Percentiles rank a stretch among this genome's conserved stretches.
phyloP scores from a whole-genome alignment of 129 eudicot species.

The Smallanthus sonchifolius region DNA sequence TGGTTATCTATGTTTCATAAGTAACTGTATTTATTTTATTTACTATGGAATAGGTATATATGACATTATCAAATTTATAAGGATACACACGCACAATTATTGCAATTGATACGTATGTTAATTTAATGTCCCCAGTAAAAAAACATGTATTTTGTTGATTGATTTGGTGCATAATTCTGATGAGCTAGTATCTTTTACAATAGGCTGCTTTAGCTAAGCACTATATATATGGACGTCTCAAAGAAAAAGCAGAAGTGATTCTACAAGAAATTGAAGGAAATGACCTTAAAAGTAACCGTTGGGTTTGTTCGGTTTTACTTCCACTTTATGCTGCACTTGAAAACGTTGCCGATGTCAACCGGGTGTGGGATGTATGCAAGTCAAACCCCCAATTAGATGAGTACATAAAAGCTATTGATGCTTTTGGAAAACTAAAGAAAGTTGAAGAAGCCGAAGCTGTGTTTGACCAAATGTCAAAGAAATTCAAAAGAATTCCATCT shows the following conservation, averaged over 20 bases:
- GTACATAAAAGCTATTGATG: slow-evolving; percentile 50
- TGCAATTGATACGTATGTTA: too few species aligned
- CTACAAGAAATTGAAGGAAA: slow-evolving; percentile 69
- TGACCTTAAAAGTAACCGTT: slow-evolving; percentile 34
- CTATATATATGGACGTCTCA: slow-evolving; percentile 44
- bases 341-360: slow-evolving; percentile 50
- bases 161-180: not conserved
- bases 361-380: slow-evolving; percentile 66
- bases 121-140: not conserved
- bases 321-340: slow-evolving; percentile 63
- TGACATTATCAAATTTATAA: too few species aligned
- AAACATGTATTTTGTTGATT: not conserved
- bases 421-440: slow-evolving; percentile 69
- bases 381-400: slow-evolving; percentile 40
- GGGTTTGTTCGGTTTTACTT: slow-evolving; percentile 43
- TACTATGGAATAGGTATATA: too few species aligned
- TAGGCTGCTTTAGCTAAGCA: slow-evolving; percentile 44
- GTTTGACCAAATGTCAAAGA: slow-evolving; percentile 42
- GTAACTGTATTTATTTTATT: too few species aligned
- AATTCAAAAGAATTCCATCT: slow-evolving; percentile 30
- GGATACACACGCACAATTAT: too few species aligned
- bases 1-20: not conserved
- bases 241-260: slow-evolving; percentile 63
- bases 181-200: not conserved
- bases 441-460: slow-evolving; percentile 72